phyloP scores from a whole-genome alignment of 2,329 filamentous ascomycete species.

The Talaromyces verruculosus region DNA sequence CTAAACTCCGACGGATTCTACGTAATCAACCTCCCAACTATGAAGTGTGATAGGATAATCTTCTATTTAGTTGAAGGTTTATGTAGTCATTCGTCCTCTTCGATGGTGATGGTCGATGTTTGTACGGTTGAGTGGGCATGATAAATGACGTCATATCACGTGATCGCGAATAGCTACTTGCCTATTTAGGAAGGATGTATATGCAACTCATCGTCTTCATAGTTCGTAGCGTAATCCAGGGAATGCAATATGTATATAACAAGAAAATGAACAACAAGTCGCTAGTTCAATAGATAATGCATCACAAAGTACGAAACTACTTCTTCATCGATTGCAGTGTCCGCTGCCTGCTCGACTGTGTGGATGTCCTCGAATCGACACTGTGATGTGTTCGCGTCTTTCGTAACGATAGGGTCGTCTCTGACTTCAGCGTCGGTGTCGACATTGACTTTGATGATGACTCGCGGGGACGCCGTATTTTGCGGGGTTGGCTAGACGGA shows the following conservation, averaged over 20 bases:
- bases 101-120: neutral
- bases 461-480: neutral
- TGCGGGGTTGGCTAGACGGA: neutral
- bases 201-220: neutral
- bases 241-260: neutral
- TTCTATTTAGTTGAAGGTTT: too few species aligned
- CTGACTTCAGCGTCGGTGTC: neutral
- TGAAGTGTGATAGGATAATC: neutral
- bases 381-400: neutral
- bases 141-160: slow-evolving; percentile 1
- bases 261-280: neutral
- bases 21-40: neutral
- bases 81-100: too few species aligned
- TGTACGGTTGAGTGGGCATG: neutral
- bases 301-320: neutral
- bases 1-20: neutral
- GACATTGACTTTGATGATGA: neutral
- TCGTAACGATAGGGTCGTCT: neutral
- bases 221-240: neutral
- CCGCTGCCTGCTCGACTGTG: neutral
- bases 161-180: neutral
- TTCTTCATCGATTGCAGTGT: neutral
- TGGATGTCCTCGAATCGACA: neutral
- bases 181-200: neutral
- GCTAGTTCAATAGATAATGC: neutral